A percentile compares a stretch with the other conserved stretches of the same genome.
Conservation (phyloP, 78 protist species). For the Dictyostelium capitatum region DNA sequence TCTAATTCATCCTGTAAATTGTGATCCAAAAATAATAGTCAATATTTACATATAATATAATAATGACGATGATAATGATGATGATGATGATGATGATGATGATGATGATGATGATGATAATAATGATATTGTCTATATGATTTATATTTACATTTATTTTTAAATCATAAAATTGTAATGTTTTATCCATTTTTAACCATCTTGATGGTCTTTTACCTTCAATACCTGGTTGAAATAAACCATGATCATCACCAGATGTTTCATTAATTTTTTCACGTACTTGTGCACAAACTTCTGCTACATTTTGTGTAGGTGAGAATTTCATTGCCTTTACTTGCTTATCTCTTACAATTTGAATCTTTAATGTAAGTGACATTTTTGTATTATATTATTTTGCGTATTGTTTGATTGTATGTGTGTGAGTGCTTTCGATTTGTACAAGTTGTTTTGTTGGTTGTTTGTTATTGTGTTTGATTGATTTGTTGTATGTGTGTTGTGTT, state of each 20-base stretch:
- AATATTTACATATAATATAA: no score
- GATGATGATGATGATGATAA: no score
- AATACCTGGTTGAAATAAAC: constrained; percentile 82
- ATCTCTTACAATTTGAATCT: constrained; percentile 74
- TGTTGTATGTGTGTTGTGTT: background rate
- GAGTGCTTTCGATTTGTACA: constrained; percentile 12
- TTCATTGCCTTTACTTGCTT: constrained; percentile 83
- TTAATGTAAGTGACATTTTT: constrained; percentile 83
- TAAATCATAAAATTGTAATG: constrained; percentile 78
- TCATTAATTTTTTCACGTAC: constrained; percentile 82
- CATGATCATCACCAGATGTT: constrained; percentile 84
- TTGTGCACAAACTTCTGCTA: constrained; percentile 75
- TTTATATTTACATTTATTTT: constrained; percentile 76
- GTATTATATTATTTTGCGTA: background rate
- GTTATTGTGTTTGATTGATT: background rate
- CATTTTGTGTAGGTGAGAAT: constrained; percentile 80
- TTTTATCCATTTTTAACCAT: constrained; percentile 83
- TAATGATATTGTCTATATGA: no score
- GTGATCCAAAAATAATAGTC: no score
- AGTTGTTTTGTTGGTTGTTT: background rate
- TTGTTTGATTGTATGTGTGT: background rate
- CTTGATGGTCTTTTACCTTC: constrained; percentile 84
- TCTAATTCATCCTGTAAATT: constrained; percentile 85
- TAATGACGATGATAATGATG: no score
- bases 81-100: no score